A percentile compares a stretch with the other conserved stretches of the same genome.
Evolutionary conservation across 1,284 basidiomycete genomes (phyloP).

Genomic region (Singerocomus rubriflavus): DNA sequence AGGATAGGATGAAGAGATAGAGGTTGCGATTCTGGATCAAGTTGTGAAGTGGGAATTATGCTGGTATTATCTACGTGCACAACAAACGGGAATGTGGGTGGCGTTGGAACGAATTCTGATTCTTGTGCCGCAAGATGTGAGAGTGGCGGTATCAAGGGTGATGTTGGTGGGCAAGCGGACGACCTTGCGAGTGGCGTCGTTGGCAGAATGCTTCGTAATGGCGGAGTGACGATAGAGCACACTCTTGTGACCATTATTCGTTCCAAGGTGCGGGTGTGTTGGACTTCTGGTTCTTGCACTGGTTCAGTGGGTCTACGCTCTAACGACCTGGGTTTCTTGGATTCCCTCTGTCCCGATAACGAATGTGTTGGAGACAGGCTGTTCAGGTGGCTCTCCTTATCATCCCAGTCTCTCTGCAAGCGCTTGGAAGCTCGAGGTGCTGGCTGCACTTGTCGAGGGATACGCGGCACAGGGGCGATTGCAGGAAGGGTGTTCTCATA

Average conservation of each 20-base stretch:
- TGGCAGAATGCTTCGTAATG: constrained; percentile 5
- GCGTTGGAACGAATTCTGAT: constrained; percentile 45
- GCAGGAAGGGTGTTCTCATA: constrained; percentile 64
- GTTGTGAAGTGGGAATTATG: constrained; percentile 37
- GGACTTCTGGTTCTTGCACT: constrained; percentile 27
- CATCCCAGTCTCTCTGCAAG: constrained; percentile 28
- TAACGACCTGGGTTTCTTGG: constrained; percentile 34
- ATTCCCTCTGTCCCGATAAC: constrained; percentile 10
- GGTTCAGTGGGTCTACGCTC: constrained; percentile 53
- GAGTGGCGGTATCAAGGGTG: constrained; percentile 27
- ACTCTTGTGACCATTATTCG: constrained; percentile 19
- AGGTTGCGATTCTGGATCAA: constrained; percentile 36
- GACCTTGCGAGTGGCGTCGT: constrained; percentile 6
- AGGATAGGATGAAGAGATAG: constrained; percentile 31
- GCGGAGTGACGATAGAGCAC: constrained; percentile 14
- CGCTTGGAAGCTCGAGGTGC: constrained; percentile 40
- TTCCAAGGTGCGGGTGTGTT: constrained; percentile 17
- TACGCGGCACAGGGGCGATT: constrained; percentile 43
- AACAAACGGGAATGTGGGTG: constrained; percentile 52
- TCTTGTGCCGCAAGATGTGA: constrained; percentile 40
- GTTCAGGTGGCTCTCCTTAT: constrained; percentile 22
- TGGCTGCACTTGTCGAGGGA: constrained; percentile 47
- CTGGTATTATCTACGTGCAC: constrained; percentile 38
- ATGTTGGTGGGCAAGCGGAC: constrained; percentile 22
- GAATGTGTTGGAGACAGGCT: constrained; percentile 1